These are phyloP conservation scores for Clausena lansium DNA, from an alignment of 345 rosid species.

Conservation along the genomic window DNA sequence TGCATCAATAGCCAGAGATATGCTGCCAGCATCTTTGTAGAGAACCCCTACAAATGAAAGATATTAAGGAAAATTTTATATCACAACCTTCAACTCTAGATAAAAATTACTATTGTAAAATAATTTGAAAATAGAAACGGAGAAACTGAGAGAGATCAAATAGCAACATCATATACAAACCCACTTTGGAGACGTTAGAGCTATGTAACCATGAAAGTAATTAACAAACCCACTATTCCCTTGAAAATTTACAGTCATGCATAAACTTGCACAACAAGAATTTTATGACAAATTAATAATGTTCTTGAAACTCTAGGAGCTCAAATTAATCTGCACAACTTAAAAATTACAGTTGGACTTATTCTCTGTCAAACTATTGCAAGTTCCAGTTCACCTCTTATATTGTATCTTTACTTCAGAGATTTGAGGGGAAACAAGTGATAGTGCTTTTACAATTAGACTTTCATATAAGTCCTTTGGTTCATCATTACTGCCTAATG, in stretches of 20 bases:
- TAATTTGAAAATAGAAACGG: not conserved
- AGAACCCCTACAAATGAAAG: conserved; percentile 71
- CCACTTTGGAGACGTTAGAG: not conserved
- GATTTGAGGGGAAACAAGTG: not conserved
- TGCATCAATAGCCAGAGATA: conserved; percentile 76
- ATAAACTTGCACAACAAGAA: not conserved
- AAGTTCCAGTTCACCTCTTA: not conserved
- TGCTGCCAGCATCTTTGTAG: conserved; percentile 96
- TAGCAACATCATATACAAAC: not conserved
- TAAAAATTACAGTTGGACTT: not conserved
- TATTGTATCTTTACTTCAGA: not conserved
- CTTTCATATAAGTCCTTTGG: not conserved
- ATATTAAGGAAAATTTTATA: conserved; percentile 7
- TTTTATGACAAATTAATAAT: not conserved
- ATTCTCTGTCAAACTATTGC: not conserved
- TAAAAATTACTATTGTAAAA: not conserved
- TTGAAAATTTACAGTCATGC: not conserved
- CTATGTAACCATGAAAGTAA: not conserved
- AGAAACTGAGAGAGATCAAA: not conserved
- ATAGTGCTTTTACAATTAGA: not conserved
- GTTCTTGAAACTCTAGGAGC: not conserved
- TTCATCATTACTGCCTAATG: not conserved
- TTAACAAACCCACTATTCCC: not conserved
- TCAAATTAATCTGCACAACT: not conserved
- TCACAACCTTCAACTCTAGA: not conserved